Conservation (phyloP, 352 stramenopile species). For the Phytopythium kandeliae region DNA sequence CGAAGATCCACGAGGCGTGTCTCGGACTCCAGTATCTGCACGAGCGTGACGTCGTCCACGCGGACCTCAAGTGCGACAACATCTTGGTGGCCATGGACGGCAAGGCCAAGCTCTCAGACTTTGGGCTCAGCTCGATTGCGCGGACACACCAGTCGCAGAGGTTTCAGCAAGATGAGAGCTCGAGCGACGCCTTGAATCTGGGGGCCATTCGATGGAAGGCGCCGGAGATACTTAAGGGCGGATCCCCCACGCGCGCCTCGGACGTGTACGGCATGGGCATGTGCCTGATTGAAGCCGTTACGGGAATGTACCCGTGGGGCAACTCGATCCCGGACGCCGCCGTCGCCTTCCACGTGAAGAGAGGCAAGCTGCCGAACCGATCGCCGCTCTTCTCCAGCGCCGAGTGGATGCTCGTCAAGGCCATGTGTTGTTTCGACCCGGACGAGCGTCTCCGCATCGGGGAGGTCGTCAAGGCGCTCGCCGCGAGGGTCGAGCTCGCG, state of each 20-base stretch:
- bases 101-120: constrained; percentile 17
- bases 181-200: not conserved
- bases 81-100: constrained; percentile 19
- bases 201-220: constrained; percentile 21
- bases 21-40: constrained; percentile 18
- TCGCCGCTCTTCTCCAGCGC: constrained; percentile 12
- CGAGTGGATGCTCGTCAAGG: constrained; percentile 20
- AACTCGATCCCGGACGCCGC: constrained; percentile 5
- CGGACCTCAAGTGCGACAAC: constrained; percentile 35
- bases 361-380: constrained; percentile 8
- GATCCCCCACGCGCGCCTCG: constrained; percentile 14
- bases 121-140: constrained; percentile 14
- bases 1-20: constrained; percentile 15
- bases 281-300: constrained; percentile 33
- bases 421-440: constrained; percentile 19
- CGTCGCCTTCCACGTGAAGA: constrained; percentile 13
- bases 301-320: constrained; percentile 17
- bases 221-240: constrained; percentile 10
- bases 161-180: not conserved
- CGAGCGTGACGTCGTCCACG: constrained; percentile 17
- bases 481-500: not conserved
- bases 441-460: constrained; percentile 19
- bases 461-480: constrained; percentile 17
- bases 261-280: constrained; percentile 34
- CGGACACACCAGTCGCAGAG: not conserved